Conservation (phyloP, 371 early-diverging fungal genomes). For the Mortierella sp. region DNA sequence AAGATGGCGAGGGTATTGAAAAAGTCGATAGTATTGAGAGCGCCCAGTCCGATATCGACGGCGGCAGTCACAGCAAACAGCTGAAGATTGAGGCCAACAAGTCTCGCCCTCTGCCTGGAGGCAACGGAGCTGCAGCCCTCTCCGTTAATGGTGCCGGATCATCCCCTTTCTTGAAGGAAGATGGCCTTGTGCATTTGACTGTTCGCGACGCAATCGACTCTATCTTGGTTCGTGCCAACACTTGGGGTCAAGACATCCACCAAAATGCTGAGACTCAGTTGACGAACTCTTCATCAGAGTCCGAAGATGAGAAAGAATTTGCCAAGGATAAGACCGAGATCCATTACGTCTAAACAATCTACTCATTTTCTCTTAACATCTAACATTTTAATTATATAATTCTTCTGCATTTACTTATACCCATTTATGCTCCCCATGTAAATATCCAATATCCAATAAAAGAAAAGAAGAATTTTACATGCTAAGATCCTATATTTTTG, state of each 20-base stretch:
- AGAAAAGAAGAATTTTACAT: neutral
- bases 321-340: constrained; percentile 13
- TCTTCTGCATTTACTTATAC: neutral
- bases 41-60: neutral
- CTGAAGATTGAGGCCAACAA: constrained; percentile 12
- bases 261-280: neutral
- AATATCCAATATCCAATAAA: neutral
- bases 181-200: constrained; percentile 49
- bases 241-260: constrained; percentile 18
- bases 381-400: neutral
- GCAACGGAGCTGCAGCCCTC: constrained; percentile 24
- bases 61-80: neutral
- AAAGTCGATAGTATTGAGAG: neutral
- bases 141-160: constrained; percentile 33
- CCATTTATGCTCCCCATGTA: neutral
- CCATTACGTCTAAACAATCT: constrained; percentile 17
- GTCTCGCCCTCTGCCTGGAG: constrained; percentile 23
- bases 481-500: too few relatives aligned
- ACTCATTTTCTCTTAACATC: neutral
- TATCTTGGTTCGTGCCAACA: constrained; percentile 24
- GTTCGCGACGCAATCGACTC: constrained; percentile 51
- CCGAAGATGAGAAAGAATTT: neutral
- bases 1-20: neutral
- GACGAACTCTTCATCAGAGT: neutral
- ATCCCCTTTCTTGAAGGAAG: constrained; percentile 47